Percentiles rank a stretch among this genome's conserved stretches.
phyloP scores from a whole-genome alignment of 345 rosid species.

The Clausena lansium region DNA sequence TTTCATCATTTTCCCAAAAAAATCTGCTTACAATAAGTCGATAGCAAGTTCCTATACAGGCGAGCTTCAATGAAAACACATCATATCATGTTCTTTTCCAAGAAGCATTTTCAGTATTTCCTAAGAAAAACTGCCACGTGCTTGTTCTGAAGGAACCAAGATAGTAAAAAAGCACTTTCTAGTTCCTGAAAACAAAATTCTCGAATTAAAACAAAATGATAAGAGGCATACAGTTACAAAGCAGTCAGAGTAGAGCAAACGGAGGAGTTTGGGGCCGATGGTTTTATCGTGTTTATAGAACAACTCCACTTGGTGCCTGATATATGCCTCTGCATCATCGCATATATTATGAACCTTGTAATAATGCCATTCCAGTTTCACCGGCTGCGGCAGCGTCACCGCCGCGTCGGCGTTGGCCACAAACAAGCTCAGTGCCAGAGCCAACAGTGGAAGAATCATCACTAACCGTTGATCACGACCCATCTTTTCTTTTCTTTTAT shows the following conservation, averaged over 20 bases:
- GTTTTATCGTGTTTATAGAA: slow-evolving; percentile 39
- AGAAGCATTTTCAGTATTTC: not conserved
- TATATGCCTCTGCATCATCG: slow-evolving; percentile 45
- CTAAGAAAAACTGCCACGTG: not conserved
- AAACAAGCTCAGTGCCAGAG: slow-evolving; percentile 33
- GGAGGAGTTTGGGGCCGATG: slow-evolving; percentile 64
- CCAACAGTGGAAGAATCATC: slow-evolving; percentile 10
- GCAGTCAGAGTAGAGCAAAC: slow-evolving; percentile 74
- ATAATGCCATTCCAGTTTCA: slow-evolving; percentile 56
- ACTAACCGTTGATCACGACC: not conserved
- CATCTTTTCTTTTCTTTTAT: slow-evolving; percentile 1
- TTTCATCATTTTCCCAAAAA: too few species aligned
- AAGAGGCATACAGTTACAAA: slow-evolving; percentile 46
- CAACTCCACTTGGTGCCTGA: slow-evolving; percentile 43
- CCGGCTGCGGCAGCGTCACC: slow-evolving; percentile 28
- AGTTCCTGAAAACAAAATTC: not conserved
- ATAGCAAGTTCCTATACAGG: too few species aligned
- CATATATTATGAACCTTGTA: slow-evolving; percentile 49
- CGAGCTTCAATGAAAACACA: too few species aligned
- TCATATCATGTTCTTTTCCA: too few species aligned
- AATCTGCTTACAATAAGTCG: too few species aligned
- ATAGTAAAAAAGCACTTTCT: not conserved
- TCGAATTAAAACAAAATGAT: not conserved
- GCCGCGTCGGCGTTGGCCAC: slow-evolving; percentile 36
- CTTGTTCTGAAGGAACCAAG: not conserved